phyloP scores from a whole-genome alignment of 306 rosid genomes.

The Sicyos baderoa region DNA sequence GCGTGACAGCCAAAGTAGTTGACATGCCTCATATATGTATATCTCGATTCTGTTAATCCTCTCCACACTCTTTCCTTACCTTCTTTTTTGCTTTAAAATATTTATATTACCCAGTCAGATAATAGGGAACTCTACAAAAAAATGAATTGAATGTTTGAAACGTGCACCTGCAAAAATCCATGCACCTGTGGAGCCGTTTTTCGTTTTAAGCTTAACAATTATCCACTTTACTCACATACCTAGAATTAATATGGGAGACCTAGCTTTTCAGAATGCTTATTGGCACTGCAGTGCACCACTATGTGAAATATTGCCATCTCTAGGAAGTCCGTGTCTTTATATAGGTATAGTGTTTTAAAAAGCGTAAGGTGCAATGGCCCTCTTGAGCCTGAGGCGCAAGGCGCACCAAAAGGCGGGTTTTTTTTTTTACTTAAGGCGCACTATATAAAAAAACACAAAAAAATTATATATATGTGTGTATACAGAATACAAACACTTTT shows the following conservation, averaged over 20 bases:
- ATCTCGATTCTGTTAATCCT: slow-evolving; percentile 8
- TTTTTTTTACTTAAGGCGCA: too few species aligned
- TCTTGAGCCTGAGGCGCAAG: too few species aligned
- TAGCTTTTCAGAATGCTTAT: neutral
- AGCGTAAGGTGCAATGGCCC: too few species aligned
- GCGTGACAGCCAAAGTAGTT: slow-evolving; percentile 88
- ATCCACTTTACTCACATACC: neutral
- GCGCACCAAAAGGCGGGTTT: too few species aligned
- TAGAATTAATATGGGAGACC: neutral
- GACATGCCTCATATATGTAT: slow-evolving; percentile 96
- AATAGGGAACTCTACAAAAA: neutral
- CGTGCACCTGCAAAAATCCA: too few species aligned
- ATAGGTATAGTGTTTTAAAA: too few species aligned
- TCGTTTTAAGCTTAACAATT: too few species aligned
- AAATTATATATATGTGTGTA: too few species aligned
- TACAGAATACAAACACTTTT: too few species aligned
- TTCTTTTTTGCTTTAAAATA: neutral
- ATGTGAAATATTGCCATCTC: neutral
- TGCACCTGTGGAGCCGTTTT: too few species aligned
- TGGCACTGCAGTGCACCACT: neutral
- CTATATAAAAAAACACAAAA: too few species aligned
- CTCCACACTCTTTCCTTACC: neutral
- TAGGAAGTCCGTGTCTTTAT: neutral
- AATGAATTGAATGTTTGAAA: neutral
- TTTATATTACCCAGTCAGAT: neutral